Base-by-base conservation (phyloP, 23 red algal genomes). In the Agarophyton chilense region DNA sequence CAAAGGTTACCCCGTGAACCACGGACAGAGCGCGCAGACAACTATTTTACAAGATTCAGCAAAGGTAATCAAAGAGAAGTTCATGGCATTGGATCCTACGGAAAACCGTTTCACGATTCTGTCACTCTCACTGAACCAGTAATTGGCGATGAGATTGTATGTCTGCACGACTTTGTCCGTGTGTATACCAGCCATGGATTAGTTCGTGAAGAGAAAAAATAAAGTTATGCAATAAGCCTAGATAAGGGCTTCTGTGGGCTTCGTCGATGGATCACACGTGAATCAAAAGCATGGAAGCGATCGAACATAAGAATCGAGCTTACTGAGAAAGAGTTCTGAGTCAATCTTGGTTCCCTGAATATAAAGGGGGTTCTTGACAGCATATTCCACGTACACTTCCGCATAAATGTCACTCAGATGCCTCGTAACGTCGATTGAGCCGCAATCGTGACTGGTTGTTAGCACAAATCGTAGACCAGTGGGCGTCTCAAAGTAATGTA, bases 391-490 rank as follows among this genome's bases (percentile, higher is more conserved):
- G 57, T 91, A 99, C 12, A 92, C 85, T 44, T 88, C 79, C 10
- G 67, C 79, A 64, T 99, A 96, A 29, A 99, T 88, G 44, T 92
- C 86, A 52, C 66, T 71, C 10, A 99, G 90, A 44, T 82, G 51
- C 25, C 86, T 76, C 4, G 89, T 68, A 28, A 99, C 74, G 88
- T 99, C 97, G 51, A 87, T 52, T 41, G 40, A 63, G 31, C 90
- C 85, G 78, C 88, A 93, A 62, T 93, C 68, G 29, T 73, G 50
- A 45, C 85, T 90, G 4, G 97, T 99, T 54, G 77, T 92, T 35
- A 99, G 54, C 4, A 99, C 81, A 78, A 99, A 99, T 11, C 97
- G 93, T 47, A 99, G 58, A 40, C 97, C 97, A 39, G 97, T 96
- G 2, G 89, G 73, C 8, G 88, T 99, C 73, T 99, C 97, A 56